phyloP scores from a whole-genome alignment of 352 stramenopile species.

The Hyaloperonospora brassicae region DNA sequence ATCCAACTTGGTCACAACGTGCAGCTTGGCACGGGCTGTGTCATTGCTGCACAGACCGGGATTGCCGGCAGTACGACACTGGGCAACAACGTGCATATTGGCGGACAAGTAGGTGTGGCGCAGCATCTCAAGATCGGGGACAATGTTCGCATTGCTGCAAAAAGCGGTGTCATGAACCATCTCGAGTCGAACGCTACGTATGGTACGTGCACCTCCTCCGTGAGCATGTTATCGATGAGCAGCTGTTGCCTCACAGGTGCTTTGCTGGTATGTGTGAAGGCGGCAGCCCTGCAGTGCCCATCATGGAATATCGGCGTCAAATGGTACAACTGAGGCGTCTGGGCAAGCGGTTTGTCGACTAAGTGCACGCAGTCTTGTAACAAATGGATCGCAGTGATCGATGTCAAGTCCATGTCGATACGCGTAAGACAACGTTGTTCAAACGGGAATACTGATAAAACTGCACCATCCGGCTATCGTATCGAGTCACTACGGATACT shows the following conservation, averaged over 20 bases:
- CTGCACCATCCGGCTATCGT: too few species aligned
- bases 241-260: constrained; percentile 5
- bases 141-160: constrained; percentile 80
- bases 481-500: too few species aligned
- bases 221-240: neutral
- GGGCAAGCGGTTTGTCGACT: constrained; percentile 33
- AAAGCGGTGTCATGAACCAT: constrained; percentile 79
- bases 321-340: constrained; percentile 44
- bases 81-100: constrained; percentile 65
- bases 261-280: constrained; percentile 19
- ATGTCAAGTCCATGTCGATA: too few species aligned
- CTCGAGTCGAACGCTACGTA: constrained; percentile 48
- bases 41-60: constrained; percentile 72
- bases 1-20: constrained; percentile 87
- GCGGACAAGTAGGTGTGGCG: constrained; percentile 75
- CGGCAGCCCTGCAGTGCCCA: constrained; percentile 59
- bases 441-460: too few species aligned
- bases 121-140: constrained; percentile 74
- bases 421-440: too few species aligned
- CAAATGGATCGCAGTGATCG: too few species aligned
- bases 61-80: constrained; percentile 80
- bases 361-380: neutral
- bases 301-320: constrained; percentile 76
- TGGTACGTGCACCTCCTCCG: constrained; percentile 19
- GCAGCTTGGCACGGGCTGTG: constrained; percentile 57